Base-by-base conservation (phyloP, 495 filamentous ascomycete genomes). In the Neurospora hispaniola region DNA sequence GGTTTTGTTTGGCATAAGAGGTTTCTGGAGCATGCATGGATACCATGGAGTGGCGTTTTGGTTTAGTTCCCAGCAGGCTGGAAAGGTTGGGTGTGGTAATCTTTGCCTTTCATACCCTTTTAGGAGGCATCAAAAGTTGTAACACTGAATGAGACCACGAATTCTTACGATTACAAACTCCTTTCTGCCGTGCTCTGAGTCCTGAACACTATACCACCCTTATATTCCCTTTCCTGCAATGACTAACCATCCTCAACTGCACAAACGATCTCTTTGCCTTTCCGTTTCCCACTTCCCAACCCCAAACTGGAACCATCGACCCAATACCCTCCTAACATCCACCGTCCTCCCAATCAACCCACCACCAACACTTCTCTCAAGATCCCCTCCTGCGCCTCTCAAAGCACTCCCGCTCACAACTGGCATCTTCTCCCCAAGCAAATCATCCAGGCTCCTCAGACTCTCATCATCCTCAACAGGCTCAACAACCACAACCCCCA, bases 241-340 rank as follows among this genome's bases (percentile, higher is more conserved):
- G 4, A 12, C 12, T 14, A 18, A 42, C 23, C 71, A 54, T 66
- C 43, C 35, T 59, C 20, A 72, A 7, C 44, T 46, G 43, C 41
- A 12, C 35, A 62, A 14, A 35, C n/a, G 20, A 20, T 69, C 68
- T 16, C 71, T 69, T 59, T 73, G 46, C 48, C 48, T 69, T 38
- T 76, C 74, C 82, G 71, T 69, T 42, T 74, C 68, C 83, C 82
- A 84, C 54, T 74, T 70, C 18, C 78, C 78, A 18, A 72, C 77
- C 69, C 82, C 75, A 77, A 94, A 92, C 20, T 82, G 80, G 78
- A 92, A 96, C 94, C 94, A 97, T 69, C 91, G 87, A 43, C 85
- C 85, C 38, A 90, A 83, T 42, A 96, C 85, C 66, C 84, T 85
- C 69, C 86, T 85, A 31, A 93, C 84, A 46, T 90, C 85, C 5